These are phyloP conservation scores for Blepharisma japonicum DNA, from an alignment of 73 alveolate genomes.

Conservation along the genomic window DNA sequence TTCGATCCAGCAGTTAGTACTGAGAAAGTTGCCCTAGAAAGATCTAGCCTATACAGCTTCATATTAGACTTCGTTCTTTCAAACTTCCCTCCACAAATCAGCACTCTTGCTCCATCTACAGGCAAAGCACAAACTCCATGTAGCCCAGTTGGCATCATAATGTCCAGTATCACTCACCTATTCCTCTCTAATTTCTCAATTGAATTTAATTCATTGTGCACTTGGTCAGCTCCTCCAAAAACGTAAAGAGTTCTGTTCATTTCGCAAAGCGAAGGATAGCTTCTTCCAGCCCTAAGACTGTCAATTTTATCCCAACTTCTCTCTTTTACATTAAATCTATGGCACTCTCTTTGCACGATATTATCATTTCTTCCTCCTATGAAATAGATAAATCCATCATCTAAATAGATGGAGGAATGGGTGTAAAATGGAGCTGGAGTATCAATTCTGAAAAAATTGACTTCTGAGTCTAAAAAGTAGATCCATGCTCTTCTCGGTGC, in stretches of 20 bases:
- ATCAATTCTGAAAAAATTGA: background rate
- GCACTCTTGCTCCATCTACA: background rate
- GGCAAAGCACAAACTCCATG: background rate
- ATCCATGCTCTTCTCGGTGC: background rate
- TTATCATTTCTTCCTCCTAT: background rate
- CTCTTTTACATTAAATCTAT: background rate
- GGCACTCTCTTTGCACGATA: background rate
- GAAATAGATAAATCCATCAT: background rate
- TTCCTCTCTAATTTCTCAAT: background rate
- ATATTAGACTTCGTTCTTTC: background rate
- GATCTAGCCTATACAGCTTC: background rate
- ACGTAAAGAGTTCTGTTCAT: background rate
- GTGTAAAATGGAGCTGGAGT: background rate
- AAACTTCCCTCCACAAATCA: background rate
- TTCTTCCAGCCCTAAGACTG: background rate
- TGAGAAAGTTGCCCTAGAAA: background rate
- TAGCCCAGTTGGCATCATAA: background rate
- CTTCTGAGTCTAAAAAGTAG: background rate
- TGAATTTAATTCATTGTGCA: background rate
- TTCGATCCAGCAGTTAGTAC: background rate
- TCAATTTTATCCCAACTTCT: background rate
- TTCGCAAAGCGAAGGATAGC: background rate
- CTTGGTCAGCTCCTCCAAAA: conserved; percentile 10
- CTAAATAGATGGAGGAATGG: background rate
- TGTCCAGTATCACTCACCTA: background rate